Base-by-base conservation (phyloP, 164 flowering plant species). In the Tinospora cordifolia region DNA sequence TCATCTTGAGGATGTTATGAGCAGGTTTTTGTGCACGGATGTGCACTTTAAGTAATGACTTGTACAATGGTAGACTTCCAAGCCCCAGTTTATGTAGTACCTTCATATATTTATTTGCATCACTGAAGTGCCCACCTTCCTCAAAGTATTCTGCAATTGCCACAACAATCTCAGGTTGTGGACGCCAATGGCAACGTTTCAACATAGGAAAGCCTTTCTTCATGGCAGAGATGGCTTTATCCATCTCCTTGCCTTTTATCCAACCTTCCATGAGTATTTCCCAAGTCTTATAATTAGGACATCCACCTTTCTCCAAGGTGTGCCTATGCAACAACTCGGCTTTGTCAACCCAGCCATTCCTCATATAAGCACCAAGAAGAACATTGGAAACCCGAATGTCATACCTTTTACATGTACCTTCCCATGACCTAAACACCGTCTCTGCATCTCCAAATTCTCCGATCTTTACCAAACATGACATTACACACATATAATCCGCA, bases 211-310 rank as follows among this genome's bases (percentile, higher is more conserved):
- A 76, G 15, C 78, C 87, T 57, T 78, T 83, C 73, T 81, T 82
- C 88, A 86, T 75, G 41, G 89, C 87, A 69, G 70, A 26, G 13
- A 85, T 64, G 67, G 86, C 87, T 74, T 83, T 82, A 34, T 78
- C 85, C 85, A 86, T 83, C 46, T 79, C 64, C 64, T 75, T 76
- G 68, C 70, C 63, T 74, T 72, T 85, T 73, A 87, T 65, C 84
- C 82, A 84, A 70, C 89, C 87, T 66, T 88, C 90, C 81, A 78
- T 81, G 3, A 87, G 81, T 71, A 88, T 87, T 76, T 88, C 90
- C 90, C 90, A 88, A 19, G 89, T 87, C 78, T 88, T 87, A 65
- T 77, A 83, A 67, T 87, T 86, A 66, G 90, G 88, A 67, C 30
- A 30, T 9, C 87, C 93, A 44, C 93, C 89, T 78, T 71, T 85